phyloP scores from a whole-genome alignment of 768 basidiomycete species.

The Obba rivulosa region DNA sequence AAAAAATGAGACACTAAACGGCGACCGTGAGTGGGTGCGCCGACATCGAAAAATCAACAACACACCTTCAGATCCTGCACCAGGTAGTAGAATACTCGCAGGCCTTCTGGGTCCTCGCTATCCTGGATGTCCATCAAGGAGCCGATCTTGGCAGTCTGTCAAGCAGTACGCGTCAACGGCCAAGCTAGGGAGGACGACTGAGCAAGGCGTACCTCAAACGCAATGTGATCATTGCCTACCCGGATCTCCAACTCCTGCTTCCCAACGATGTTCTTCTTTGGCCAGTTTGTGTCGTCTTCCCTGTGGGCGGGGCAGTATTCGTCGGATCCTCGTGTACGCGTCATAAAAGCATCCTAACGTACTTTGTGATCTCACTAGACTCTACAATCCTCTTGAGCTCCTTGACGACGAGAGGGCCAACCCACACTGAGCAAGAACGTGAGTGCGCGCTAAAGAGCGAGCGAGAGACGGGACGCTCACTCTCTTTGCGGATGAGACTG shows the following conservation, averaged over 20 bases:
- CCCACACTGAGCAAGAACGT: slow-evolving; percentile 65
- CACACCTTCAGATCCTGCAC: slow-evolving; percentile 94
- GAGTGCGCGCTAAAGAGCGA: background rate
- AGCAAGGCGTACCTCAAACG: slow-evolving; percentile 73
- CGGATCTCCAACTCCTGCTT: slow-evolving; percentile 98
- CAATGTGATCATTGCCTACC: slow-evolving; percentile 90
- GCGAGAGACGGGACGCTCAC: slow-evolving; percentile 42
- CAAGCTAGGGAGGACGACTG: background rate
- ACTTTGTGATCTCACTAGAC: slow-evolving; percentile 94
- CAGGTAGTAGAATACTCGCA: slow-evolving; percentile 97
- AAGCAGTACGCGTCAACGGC: background rate
- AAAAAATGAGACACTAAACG: slow-evolving; percentile 90
- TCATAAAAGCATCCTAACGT: slow-evolving; percentile 17
- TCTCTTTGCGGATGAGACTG: slow-evolving; percentile 97
- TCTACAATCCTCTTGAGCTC: slow-evolving; percentile 94
- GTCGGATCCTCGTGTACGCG: background rate
- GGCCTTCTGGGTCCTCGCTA: slow-evolving; percentile 94
- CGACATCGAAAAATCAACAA: background rate
- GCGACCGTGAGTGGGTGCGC: background rate
- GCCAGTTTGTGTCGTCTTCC: slow-evolving; percentile 98
- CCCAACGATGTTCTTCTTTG: slow-evolving; percentile 98
- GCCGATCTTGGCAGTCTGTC: slow-evolving; percentile 97
- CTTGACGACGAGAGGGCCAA: slow-evolving; percentile 86
- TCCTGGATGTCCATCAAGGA: slow-evolving; percentile 95
- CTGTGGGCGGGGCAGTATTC: slow-evolving; percentile 35